Evolutionary conservation across 768 basidiomycete genomes (phyloP), one percentile per base, ranked within the genome.

Genomic region (Kwoniella bestiolae): DNA sequence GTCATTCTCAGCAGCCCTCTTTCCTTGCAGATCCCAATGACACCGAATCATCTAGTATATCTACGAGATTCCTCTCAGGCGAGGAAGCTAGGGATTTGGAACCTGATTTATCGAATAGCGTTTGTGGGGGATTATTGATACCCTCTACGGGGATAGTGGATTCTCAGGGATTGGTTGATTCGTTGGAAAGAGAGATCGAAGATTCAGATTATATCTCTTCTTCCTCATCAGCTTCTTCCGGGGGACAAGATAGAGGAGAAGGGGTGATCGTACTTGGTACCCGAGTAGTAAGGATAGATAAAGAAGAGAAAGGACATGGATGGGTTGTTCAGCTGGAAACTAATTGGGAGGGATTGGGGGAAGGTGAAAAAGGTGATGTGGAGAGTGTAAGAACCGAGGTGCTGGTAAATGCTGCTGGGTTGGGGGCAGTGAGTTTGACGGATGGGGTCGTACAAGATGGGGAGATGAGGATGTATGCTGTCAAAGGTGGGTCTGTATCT

Each of bases 141-240:
- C 89, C 91, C 8, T 87, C 88, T 73, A 94, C 94, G 0, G 96
- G 96, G 2, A 94, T 98, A 66, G 81, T 98, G 0, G 90, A 94
- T 79, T 91, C 91, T 0, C 92, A 95, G 83, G 78, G 86, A 3
- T 82, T 94, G 58, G 91, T 97, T 87, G 85, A 87, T 73, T 87
- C 87, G 67, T 82, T 98, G 55, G 93, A 94, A 78, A 86, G 85
- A 73, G 91, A 96, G 58, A 87, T 98, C 58, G 80, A 82, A 18
- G 88, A 92, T 5, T 86, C 88, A 2, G 89, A 88, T 41, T 76
- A 76, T 32, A 61, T 65, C n/a, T 23, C 44, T 26, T 14, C 9
- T 41, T 8, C 44, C 6, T 46, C 31, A 12, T 29, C 38, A 16
- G n/a, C n/a, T n/a, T 18, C 21, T 35, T 5, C 57, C 3, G 60